Percentiles rank a stretch among this genome's conserved stretches.
Evolutionary conservation across 192 early-diverging fungal species (phyloP).

Genomic region (Phlyctochytrium bullatum): DNA sequence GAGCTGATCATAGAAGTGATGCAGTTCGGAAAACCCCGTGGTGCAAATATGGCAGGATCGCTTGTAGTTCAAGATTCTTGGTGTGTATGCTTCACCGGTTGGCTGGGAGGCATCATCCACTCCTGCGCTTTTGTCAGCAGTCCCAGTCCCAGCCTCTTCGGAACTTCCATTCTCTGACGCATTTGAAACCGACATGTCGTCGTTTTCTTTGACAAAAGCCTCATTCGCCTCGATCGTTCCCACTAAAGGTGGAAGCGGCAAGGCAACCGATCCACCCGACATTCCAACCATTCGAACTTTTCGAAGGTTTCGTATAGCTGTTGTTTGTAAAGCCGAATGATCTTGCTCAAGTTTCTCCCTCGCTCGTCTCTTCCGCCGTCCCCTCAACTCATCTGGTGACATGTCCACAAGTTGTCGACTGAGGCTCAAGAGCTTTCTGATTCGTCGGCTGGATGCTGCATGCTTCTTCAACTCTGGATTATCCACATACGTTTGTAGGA

Average conservation of each 20-base stretch:
- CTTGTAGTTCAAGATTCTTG: constrained; percentile 40
- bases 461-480: constrained; percentile 35
- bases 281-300: constrained; percentile 44
- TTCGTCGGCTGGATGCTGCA: constrained; percentile 22
- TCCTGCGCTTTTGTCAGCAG: neutral
- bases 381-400: constrained; percentile 28
- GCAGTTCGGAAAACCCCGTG: constrained; percentile 34
- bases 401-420: constrained; percentile 28
- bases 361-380: constrained; percentile 10
- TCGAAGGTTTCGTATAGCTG: constrained; percentile 41
- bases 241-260: constrained; percentile 33
- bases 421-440: constrained; percentile 25
- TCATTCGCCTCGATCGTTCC: constrained; percentile 29
- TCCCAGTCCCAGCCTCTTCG: neutral
- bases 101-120: constrained; percentile 1
- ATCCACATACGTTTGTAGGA: constrained; percentile 36
- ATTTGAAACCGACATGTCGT: neutral
- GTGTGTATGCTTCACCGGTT: neutral
- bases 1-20: constrained; percentile 56
- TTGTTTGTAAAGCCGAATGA: constrained; percentile 21
- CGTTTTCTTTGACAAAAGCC: constrained; percentile 34
- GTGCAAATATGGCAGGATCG: constrained; percentile 52
- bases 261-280: constrained; percentile 35
- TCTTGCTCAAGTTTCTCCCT: constrained; percentile 34
- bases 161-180: neutral